These are phyloP conservation scores for Rhododendron vialii DNA, from an alignment of 148 eudicot genomes.

Conservation along the genomic window DNA sequence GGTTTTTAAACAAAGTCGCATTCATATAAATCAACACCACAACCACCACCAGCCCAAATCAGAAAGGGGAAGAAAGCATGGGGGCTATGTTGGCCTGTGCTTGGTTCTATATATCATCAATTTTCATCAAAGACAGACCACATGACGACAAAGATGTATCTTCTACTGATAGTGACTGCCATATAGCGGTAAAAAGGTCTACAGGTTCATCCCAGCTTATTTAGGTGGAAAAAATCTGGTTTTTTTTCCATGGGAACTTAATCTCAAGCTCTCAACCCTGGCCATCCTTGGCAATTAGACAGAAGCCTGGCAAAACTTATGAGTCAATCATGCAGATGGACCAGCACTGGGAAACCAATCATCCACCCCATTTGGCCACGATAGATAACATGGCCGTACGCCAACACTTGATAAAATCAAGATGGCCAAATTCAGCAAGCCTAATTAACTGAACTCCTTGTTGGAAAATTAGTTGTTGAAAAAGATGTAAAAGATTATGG, in stretches of 20 bases:
- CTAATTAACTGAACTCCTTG: too few relatives aligned
- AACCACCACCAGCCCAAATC: background rate
- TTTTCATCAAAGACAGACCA: background rate
- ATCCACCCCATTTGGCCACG: background rate
- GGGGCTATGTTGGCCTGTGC: background rate
- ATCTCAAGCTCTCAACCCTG: too few relatives aligned
- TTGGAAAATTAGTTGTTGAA: background rate
- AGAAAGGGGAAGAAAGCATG: background rate
- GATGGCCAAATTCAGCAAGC: too few relatives aligned
- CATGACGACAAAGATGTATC: background rate
- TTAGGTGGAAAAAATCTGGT: background rate
- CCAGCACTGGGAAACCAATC: background rate
- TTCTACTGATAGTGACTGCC: too few relatives aligned
- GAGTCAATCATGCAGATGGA: background rate
- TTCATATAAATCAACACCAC: background rate
- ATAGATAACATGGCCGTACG: background rate
- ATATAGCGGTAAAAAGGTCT: background rate
- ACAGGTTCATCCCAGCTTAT: too few relatives aligned
- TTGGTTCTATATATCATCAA: background rate
- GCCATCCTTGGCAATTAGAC: too few relatives aligned
- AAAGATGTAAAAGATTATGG: background rate
- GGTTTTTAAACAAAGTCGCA: background rate
- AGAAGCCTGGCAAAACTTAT: too few relatives aligned
- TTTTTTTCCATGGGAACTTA: too few relatives aligned
- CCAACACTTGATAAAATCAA: background rate